A percentile compares a stretch with the other conserved stretches of the same genome.
Conservation (phyloP, 768 basidiomycete species). For the Macrolepiota fuliginosa region DNA sequence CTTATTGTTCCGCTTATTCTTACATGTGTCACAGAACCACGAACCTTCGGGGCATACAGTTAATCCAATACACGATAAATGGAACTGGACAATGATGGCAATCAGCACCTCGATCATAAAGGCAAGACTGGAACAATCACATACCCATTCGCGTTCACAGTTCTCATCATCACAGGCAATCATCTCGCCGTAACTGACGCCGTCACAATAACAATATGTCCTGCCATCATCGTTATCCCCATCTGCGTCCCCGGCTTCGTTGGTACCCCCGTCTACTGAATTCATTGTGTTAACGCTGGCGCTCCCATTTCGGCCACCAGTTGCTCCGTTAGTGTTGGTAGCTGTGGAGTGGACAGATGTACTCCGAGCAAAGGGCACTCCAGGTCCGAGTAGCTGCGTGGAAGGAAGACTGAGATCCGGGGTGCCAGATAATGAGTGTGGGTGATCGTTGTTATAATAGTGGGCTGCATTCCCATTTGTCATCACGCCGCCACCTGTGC, state of each 20-base stretch:
- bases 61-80: slow-evolving; percentile 72
- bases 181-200: slow-evolving; percentile 91
- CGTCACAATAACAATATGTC: slow-evolving; percentile 83
- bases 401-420: slow-evolving; percentile 51
- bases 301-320: slow-evolving; percentile 19
- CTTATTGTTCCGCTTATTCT: slow-evolving; percentile 51
- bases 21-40: slow-evolving; percentile 78
- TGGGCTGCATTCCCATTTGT: slow-evolving; percentile 22
- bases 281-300: not conserved
- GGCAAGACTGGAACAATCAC: slow-evolving; percentile 29
- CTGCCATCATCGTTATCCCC: slow-evolving; percentile 62
- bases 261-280: slow-evolving; percentile 20
- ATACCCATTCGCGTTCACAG: slow-evolving; percentile 89
- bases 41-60: slow-evolving; percentile 61
- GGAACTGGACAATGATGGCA: slow-evolving; percentile 53
- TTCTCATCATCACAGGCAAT: slow-evolving; percentile 84
- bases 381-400: slow-evolving; percentile 66
- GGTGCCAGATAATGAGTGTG: slow-evolving; percentile 36
- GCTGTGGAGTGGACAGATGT: slow-evolving; percentile 31
- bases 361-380: slow-evolving; percentile 66
- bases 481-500: slow-evolving; percentile 21
- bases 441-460: slow-evolving; percentile 33
- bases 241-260: slow-evolving; percentile 47
- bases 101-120: slow-evolving; percentile 3
- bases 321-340: slow-evolving; percentile 29